phyloP scores from a whole-genome alignment of 768 basidiomycete genomes.

The Xerocomus potaroensis region DNA sequence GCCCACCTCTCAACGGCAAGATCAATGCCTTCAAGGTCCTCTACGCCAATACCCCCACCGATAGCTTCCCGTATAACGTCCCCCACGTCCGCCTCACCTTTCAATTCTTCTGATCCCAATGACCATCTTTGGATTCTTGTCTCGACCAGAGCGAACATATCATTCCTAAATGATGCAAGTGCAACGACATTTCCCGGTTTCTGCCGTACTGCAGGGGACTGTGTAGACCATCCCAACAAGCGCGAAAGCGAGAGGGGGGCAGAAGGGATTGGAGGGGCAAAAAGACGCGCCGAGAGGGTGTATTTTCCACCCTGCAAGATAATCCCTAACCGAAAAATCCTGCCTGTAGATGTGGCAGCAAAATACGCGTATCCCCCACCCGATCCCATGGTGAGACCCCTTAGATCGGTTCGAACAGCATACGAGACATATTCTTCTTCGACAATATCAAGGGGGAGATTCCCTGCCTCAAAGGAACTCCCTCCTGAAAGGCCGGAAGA shows the following conservation, averaged over 20 bases:
- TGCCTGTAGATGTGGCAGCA: conserved; percentile 63
- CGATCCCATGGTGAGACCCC: conserved; percentile 21
- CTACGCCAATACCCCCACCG: conserved; percentile 39
- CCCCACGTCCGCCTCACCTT: conserved; percentile 53
- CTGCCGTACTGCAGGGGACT: conserved; percentile 36
- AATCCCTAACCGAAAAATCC: conserved; percentile 58
- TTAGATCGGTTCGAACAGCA: conserved; percentile 61
- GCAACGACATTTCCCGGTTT: conserved; percentile 62
- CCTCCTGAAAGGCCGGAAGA: conserved; percentile 81
- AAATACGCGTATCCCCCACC: conserved; percentile 39
- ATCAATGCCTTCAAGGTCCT: conserved; percentile 75
- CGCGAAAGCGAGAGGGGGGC: conserved; percentile 42
- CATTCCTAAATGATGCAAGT: conserved; percentile 48
- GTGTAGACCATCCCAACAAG: conserved; percentile 39
- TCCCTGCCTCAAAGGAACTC: conserved; percentile 48
- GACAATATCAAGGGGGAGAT: conserved; percentile 41
- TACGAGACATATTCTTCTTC: conserved; percentile 62
- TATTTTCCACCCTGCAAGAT: conserved; percentile 68
- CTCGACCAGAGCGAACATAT: conserved; percentile 68
- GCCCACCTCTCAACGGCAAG: conserved; percentile 55
- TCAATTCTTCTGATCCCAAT: conserved; percentile 51
- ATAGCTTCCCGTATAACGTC: conserved; percentile 46
- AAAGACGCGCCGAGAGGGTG: conserved; percentile 53
- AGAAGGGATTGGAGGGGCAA: conserved; percentile 47
- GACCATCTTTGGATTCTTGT: conserved; percentile 66